phyloP scores from a whole-genome alignment of 148 eudicot genomes.

The Heliamphora exappendiculata region DNA sequence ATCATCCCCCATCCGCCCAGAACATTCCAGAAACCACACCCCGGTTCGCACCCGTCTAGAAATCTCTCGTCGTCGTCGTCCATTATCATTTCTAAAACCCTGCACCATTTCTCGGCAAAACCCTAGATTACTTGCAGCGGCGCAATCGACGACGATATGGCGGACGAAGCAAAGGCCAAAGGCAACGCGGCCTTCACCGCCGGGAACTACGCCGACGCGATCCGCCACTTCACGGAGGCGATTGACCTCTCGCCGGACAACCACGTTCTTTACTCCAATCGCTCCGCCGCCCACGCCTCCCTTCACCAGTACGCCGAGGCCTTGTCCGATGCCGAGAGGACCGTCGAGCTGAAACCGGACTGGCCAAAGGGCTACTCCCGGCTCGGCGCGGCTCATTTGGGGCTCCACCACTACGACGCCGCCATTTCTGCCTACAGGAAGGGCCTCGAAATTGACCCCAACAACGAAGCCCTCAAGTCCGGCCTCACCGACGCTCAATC shows the following conservation, averaged over 20 bases:
- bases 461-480: conserved; percentile 63
- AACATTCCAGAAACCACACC: conserved; percentile 14
- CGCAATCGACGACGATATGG: conserved; percentile 30
- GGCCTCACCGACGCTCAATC: conserved; percentile 62
- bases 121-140: background rate
- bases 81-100: background rate
- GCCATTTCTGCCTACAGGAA: conserved; percentile 60
- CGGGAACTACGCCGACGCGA: conserved; percentile 66
- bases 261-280: conserved; percentile 90
- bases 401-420: conserved; percentile 36
- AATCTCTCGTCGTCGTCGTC: background rate
- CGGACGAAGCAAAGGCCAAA: conserved; percentile 88
- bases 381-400: conserved; percentile 67
- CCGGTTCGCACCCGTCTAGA: background rate
- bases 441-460: conserved; percentile 77
- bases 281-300: conserved; percentile 84
- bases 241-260: conserved; percentile 60
- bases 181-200: conserved; percentile 90
- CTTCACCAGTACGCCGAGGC: conserved; percentile 51
- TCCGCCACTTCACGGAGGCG: conserved; percentile 69
- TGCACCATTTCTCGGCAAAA: background rate
- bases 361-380: conserved; percentile 83
- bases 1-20: background rate
- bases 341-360: conserved; percentile 74
- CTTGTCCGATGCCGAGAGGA: conserved; percentile 64